Evolutionary conservation across 495 filamentous ascomycete genomes (phyloP).

Genomic region (Penicillium coprophilum): DNA sequence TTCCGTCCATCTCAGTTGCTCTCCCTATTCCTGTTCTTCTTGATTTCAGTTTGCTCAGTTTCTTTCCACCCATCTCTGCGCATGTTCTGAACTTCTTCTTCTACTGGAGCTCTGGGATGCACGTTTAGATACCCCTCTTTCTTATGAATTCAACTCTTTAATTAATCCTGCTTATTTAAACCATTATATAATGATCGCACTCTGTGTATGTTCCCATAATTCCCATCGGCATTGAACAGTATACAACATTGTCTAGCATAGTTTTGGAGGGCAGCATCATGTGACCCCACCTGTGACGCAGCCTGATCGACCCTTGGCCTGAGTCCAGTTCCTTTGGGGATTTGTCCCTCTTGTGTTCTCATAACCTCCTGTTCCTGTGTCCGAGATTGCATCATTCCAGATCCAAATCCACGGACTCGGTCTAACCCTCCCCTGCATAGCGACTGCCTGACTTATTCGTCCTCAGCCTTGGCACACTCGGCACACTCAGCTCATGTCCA

Average conservation of each 20-base stretch:
- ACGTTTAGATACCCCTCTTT: conserved; percentile 31
- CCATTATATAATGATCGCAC: neutral
- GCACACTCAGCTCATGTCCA: neutral
- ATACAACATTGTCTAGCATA: neutral
- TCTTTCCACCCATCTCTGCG: conserved; percentile 8
- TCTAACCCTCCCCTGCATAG: neutral
- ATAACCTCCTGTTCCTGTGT: neutral
- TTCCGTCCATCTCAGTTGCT: neutral
- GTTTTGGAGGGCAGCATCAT: neutral
- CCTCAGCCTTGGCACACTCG: neutral
- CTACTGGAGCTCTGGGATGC: conserved; percentile 19
- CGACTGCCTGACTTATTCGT: neutral
- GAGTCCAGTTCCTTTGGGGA: conserved; percentile 5
- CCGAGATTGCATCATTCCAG: neutral
- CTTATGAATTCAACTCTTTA: conserved; percentile 10
- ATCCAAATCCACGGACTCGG: neutral
- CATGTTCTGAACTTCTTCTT: conserved; percentile 12
- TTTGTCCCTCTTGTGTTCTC: neutral
- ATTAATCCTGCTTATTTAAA: neutral
- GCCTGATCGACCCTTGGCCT: conserved; percentile 3
- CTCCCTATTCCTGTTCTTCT: neutral
- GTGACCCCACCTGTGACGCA: conserved; percentile 17
- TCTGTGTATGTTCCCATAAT: neutral
- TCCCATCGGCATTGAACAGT: neutral
- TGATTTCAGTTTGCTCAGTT: neutral